These are phyloP conservation scores for Echites panduratus DNA, from an alignment of 257 asterid species.

Conservation along the genomic window DNA sequence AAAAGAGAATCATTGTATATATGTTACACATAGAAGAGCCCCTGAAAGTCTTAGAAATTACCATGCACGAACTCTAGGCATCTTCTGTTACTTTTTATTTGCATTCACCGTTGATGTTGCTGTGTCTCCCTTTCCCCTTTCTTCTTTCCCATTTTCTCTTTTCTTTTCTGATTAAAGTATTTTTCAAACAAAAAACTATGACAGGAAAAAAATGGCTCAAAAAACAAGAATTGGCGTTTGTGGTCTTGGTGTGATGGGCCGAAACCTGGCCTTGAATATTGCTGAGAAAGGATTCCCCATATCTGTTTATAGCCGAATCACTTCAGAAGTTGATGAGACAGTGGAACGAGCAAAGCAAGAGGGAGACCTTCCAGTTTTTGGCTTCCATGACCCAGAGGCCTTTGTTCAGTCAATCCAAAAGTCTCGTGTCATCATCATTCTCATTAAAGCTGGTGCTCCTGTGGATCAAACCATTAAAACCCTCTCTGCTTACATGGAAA, in stretches of 20 bases:
- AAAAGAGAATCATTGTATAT: background rate
- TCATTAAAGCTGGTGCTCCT: slow-evolving; percentile 94
- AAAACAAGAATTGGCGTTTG: slow-evolving; percentile 93
- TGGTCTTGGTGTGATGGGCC: slow-evolving; percentile 99
- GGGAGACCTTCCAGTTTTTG: slow-evolving; percentile 80
- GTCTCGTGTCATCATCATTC: slow-evolving; percentile 90
- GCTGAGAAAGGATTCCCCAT: slow-evolving; percentile 98
- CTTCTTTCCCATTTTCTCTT: background rate
- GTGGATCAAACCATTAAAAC: slow-evolving; percentile 92
- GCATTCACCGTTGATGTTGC: background rate
- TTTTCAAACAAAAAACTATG: slow-evolving; percentile 1
- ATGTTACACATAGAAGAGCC: background rate
- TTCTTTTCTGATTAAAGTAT: background rate
- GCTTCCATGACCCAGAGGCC: slow-evolving; percentile 80
- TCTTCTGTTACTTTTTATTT: background rate
- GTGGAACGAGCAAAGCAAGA: slow-evolving; percentile 78
- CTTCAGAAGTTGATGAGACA: slow-evolving; percentile 94
- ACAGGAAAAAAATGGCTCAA: slow-evolving; percentile 44
- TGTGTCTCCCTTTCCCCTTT: background rate
- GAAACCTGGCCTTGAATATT: slow-evolving; percentile 93
- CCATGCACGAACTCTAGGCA: background rate
- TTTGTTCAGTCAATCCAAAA: slow-evolving; percentile 85
- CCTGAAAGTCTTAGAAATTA: background rate
- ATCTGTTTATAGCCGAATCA: slow-evolving; percentile 89
- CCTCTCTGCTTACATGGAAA: slow-evolving; percentile 81